Percentiles rank a stretch among this genome's conserved stretches.
These are phyloP conservation scores for Toxoplasma gondii DNA, from an alignment of 169 alveolate genomes.

Conservation along the genomic window DNA sequence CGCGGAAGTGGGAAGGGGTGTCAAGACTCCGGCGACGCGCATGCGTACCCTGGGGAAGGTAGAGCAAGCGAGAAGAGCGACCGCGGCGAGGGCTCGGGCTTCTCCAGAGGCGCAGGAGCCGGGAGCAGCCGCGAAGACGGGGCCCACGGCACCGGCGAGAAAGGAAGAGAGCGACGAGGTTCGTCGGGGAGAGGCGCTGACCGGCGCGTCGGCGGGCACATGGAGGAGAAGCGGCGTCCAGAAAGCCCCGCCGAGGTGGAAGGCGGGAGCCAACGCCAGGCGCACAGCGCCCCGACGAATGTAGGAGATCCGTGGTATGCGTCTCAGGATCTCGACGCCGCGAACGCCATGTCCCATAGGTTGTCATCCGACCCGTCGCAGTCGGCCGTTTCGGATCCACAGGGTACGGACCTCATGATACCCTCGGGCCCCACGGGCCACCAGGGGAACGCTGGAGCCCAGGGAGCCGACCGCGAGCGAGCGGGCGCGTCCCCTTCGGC, in stretches of 20 bases:
- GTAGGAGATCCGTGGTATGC: conserved; percentile 43
- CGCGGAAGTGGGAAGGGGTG: background rate
- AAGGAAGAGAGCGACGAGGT: conserved; percentile 35
- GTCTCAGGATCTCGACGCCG: background rate
- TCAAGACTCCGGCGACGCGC: background rate
- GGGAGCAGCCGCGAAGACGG: background rate
- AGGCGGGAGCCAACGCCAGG: background rate
- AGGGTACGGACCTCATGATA: conserved; percentile 30
- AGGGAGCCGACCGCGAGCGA: background rate
- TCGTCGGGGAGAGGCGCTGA: background rate
- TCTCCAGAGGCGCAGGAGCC: background rate
- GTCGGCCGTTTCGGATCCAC: background rate
- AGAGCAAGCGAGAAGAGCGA: background rate
- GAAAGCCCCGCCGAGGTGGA: background rate
- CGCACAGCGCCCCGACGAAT: conserved; percentile 32
- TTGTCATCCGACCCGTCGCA: background rate
- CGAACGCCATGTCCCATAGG: background rate
- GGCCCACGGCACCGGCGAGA: background rate
- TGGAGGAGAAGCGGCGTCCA: background rate
- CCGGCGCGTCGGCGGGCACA: background rate
- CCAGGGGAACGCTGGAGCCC: no score
- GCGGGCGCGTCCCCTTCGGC: background rate
- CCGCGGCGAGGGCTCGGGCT: background rate
- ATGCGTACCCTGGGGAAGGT: background rate
- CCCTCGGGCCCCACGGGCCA: background rate